Conservation (phyloP, 306 rosid genomes). For the Ziziphus jujuba region DNA sequence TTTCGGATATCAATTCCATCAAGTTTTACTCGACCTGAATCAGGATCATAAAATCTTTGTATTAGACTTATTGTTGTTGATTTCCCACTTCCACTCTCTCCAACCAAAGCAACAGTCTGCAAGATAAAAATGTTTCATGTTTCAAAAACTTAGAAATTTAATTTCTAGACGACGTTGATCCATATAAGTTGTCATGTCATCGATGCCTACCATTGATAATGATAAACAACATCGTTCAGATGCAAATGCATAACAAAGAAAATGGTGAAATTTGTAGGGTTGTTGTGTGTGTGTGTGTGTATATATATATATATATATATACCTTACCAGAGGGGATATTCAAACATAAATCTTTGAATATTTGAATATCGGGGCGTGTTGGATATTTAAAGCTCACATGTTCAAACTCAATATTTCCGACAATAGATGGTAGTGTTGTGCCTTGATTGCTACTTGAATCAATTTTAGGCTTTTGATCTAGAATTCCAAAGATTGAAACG, state of each 20-base stretch:
- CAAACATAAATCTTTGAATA: constrained; percentile 58
- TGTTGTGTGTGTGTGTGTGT: too few relatives aligned
- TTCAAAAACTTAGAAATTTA: too few relatives aligned
- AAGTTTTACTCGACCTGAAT: constrained; percentile 50
- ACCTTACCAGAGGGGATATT: constrained; percentile 83
- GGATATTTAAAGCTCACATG: constrained; percentile 70
- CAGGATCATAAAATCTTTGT: constrained; percentile 80
- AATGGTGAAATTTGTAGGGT: neutral
- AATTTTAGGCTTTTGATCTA: constrained; percentile 64
- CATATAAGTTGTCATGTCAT: too few relatives aligned
- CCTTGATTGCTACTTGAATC: constrained; percentile 69
- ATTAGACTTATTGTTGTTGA: constrained; percentile 74
- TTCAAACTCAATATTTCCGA: constrained; percentile 58
- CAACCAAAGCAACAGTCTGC: constrained; percentile 87
- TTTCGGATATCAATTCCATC: constrained; percentile 57
- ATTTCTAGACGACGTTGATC: too few relatives aligned
- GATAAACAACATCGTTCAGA: neutral
- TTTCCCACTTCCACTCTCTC: constrained; percentile 94
- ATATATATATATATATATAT: too few relatives aligned
- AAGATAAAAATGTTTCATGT: too few relatives aligned
- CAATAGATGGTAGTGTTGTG: constrained; percentile 27
- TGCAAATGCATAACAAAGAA: neutral
- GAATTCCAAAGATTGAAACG: constrained; percentile 71
- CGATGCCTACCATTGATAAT: too few relatives aligned
- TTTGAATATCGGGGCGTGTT: constrained; percentile 71